Percentiles rank a stretch among this genome's conserved stretches.
These are phyloP conservation scores for Knoxia roxburghii DNA, from an alignment of 257 asterid genomes.

Conservation along the genomic window DNA sequence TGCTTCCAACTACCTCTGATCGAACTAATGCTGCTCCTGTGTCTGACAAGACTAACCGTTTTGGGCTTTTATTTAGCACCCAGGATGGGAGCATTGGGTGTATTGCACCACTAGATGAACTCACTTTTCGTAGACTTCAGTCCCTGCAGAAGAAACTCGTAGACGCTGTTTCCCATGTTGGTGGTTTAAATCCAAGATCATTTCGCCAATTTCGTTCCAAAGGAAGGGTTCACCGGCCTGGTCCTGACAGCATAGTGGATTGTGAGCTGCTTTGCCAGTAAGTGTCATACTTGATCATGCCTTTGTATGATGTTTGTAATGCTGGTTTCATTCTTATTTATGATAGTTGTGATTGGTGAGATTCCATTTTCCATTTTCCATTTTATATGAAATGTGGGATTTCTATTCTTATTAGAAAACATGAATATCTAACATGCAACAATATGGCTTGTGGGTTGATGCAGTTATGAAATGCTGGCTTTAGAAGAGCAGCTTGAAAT, in stretches of 20 bases:
- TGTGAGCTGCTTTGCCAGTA: slow-evolving; percentile 88
- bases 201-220: slow-evolving; percentile 75
- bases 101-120: slow-evolving; percentile 94
- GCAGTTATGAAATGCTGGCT: slow-evolving; percentile 84
- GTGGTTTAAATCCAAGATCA: slow-evolving; percentile 89
- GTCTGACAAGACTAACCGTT: slow-evolving; percentile 91
- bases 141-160: slow-evolving; percentile 92
- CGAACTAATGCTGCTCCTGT: slow-evolving; percentile 45
- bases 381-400: too few species aligned
- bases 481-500: slow-evolving; percentile 80
- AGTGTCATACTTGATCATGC: slow-evolving; percentile 20
- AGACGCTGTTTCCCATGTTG: slow-evolving; percentile 78
- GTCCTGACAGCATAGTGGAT: slow-evolving; percentile 95
- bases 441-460: neutral
- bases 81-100: slow-evolving; percentile 95
- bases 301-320: neutral
- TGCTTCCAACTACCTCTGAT: slow-evolving; percentile 74
- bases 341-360: neutral
- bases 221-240: slow-evolving; percentile 98
- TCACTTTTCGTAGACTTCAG: slow-evolving; percentile 90
- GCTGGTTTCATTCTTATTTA: neutral
- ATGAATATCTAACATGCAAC: neutral
- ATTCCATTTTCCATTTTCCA: too few species aligned
- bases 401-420: neutral
- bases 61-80: slow-evolving; percentile 83